These are phyloP conservation scores for Conticribra weissflogii DNA, from an alignment of 108 stramenopile genomes.

Conservation along the genomic window DNA sequence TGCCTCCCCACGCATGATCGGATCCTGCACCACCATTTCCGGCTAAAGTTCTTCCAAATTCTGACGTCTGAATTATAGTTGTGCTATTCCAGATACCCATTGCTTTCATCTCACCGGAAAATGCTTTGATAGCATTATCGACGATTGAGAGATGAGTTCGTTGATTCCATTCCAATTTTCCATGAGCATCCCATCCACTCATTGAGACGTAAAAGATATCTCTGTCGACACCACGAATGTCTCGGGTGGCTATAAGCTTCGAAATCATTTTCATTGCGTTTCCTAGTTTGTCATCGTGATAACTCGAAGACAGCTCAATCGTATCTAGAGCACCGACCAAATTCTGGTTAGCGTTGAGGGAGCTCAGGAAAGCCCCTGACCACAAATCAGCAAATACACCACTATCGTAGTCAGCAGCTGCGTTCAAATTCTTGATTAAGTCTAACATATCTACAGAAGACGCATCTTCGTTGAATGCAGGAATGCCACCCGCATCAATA, in stretches of 20 bases:
- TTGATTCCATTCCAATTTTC: conserved; percentile 16
- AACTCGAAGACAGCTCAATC: conserved; percentile 3
- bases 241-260: conserved; percentile 56
- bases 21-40: conserved; percentile 51
- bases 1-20: conserved; percentile 65
- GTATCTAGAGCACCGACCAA: conserved; percentile 22
- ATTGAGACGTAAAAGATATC: conserved; percentile 61
- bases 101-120: conserved; percentile 62
- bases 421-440: conserved; percentile 40
- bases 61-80: conserved; percentile 58
- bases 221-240: conserved; percentile 51
- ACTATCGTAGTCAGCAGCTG: conserved; percentile 25
- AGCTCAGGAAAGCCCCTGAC: conserved; percentile 45
- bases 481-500: conserved; percentile 25
- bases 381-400: conserved; percentile 60
- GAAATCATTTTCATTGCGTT: conserved; percentile 47
- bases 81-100: conserved; percentile 64
- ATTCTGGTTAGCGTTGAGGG: conserved; percentile 38
- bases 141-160: conserved; percentile 37
- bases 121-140: conserved; percentile 52
- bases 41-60: conserved; percentile 66
- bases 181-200: conserved; percentile 75
- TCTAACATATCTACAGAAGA: conserved; percentile 29
- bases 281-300: conserved; percentile 25
- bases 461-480: conserved; percentile 32